Base-by-base conservation (phyloP, 2,329 filamentous ascomycete species). In the Pseudogymnoascus sp. region DNA sequence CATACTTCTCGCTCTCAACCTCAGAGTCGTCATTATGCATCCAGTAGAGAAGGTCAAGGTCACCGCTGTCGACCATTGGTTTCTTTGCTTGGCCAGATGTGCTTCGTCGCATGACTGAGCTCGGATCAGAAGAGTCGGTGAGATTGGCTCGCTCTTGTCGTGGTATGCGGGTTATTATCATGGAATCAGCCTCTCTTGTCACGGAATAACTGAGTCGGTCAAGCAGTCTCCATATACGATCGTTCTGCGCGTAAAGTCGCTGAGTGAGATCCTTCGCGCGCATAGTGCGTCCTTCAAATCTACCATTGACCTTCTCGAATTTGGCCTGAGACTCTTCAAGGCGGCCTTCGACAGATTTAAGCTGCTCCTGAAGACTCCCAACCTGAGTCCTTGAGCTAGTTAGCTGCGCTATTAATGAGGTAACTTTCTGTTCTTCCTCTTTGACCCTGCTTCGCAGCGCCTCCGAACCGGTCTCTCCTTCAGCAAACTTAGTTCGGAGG, bases 141-240 rank as follows among this genome's bases (percentile, higher is more conserved):
- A 80, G 77, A 64, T 82, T 86, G 59, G 84, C 78, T 25, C 84
- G 80, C 65, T 87, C 85, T 2, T 82, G 76, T 15, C 82, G 81
- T 4, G 84, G 82, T 33, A 87, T 74, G 67, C 91, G 89, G 69
- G 91, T 89, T 57, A 97, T 86, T 1, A 82, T 75, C 82, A 96
- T 90, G 12, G 80, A 80, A 20, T 84, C 83, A 39, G 88, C 85
- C 64, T 91, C 85, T 35, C 90, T 85, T 2, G 85, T 84, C 14
- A 97, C 82, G 0, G 88, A 85, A 70, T 94, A 96, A 11, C 93
- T 93, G 4, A 97, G 80, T 30, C 91, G 84, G 70, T 97, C 92
- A 0, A 99, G 79, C 57, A 99, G 83, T 59, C 88, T 85, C 62
- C 84, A 83, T n/a, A 97, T 79, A 22, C 90, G 87, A 67, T 95